Evolutionary conservation across 805 yeast genomes (phyloP).

Genomic region (Spathaspora girioi): DNA sequence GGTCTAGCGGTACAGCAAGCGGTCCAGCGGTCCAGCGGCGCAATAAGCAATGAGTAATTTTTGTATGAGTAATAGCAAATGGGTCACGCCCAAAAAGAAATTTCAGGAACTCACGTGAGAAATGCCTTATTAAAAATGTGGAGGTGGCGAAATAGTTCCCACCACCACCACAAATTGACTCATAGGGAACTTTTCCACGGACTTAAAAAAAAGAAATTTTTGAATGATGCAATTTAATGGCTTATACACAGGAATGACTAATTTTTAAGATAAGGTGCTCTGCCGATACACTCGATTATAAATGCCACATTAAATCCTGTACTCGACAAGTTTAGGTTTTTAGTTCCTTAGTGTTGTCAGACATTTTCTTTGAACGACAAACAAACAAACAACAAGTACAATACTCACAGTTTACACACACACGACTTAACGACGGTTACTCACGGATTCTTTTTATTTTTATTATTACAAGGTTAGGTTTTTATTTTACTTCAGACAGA

Average conservation of each 20-base stretch:
- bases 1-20: neutral
- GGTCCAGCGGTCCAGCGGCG: neutral
- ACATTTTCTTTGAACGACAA: neutral
- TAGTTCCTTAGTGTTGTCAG: neutral
- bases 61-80: too few species aligned
- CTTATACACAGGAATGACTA: neutral
- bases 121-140: neutral
- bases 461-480: neutral
- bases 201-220: too few species aligned
- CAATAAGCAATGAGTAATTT: neutral
- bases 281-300: neutral
- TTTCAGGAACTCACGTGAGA: neutral
- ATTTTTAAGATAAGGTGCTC: neutral
- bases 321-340: neutral
- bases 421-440: neutral
- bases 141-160: neutral
- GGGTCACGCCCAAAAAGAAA: neutral
- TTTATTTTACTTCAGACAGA: neutral
- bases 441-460: neutral
- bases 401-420: neutral
- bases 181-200: neutral
- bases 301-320: neutral
- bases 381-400: neutral
- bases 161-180: neutral
- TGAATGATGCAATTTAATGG: neutral